Conservation (phyloP, 148 eudicot genomes). For the Diospyros lotus region DNA sequence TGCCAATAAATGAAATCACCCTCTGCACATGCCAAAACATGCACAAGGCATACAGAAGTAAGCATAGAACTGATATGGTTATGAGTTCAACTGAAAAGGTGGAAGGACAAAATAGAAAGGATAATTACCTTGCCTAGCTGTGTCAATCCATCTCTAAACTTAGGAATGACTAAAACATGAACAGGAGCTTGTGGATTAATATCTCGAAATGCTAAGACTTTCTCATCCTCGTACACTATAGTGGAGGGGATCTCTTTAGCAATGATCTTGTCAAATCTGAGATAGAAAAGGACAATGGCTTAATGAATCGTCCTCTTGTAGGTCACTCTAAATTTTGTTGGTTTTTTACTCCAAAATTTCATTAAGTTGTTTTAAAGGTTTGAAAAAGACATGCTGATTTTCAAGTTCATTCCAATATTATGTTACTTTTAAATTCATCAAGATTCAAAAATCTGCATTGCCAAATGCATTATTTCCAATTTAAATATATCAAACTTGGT, state of each 20-base stretch:
- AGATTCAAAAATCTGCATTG: neutral
- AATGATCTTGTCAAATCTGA: conserved; percentile 71
- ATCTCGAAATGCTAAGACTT: conserved; percentile 69
- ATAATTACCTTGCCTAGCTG: conserved; percentile 60
- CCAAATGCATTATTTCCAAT: neutral
- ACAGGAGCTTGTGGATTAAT: conserved; percentile 74
- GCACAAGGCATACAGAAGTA: neutral
- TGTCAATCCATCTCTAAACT: conserved; percentile 60
- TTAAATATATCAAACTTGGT: neutral
- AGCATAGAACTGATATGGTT: neutral
- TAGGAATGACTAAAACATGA: conserved; percentile 69
- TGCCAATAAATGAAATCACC: neutral
- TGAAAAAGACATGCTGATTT: neutral
- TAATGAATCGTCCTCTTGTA: neutral
- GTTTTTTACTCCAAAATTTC: neutral
- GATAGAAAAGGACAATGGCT: neutral
- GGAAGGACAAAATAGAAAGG: neutral
- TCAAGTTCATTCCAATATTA: neutral
- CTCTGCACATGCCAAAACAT: neutral
- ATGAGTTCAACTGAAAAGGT: neutral
- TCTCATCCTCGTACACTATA: conserved; percentile 69
- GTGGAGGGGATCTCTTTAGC: conserved; percentile 66
- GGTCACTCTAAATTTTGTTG: neutral
- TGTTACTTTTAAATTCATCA: neutral
- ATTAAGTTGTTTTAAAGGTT: neutral